Percentiles rank a stretch among this genome's conserved stretches.
phyloP scores from a whole-genome alignment of 371 early-diverging fungal genomes.

The Rhizomucor pusillus region DNA sequence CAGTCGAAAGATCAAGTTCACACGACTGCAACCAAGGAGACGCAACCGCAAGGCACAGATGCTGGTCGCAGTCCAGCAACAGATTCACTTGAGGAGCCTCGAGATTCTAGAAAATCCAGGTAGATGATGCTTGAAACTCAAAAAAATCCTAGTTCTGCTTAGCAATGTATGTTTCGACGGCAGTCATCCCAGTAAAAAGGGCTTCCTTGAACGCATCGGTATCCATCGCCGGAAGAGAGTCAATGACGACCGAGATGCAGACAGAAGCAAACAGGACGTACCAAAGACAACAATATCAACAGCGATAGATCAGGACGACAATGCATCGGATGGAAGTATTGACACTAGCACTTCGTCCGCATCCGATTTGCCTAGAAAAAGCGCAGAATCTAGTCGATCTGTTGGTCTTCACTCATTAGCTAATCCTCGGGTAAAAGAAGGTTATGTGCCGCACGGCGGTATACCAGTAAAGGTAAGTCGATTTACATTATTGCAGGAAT shows the following conservation, averaged over 20 bases:
- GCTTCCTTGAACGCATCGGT: constrained; percentile 13
- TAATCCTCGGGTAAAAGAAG: constrained; percentile 1
- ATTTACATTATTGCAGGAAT: no score
- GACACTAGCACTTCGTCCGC: constrained; percentile 5
- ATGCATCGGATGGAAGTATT: constrained; percentile 5
- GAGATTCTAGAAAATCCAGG: no score
- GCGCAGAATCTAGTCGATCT: constrained; percentile 11
- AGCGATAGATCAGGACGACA: constrained; percentile 2
- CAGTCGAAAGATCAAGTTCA: no score
- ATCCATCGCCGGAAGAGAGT: constrained; percentile 6
- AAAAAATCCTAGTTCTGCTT: no score
- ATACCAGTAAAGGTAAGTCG: constrained; percentile 12
- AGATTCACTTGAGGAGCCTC: no score
- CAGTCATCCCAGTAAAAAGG: constrained; percentile 4
- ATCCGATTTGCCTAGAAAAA: constrained; percentile 5
- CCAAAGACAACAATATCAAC: background rate
- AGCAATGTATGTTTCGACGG: no score
- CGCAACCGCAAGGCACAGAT: no score
- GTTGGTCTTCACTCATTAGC: background rate
- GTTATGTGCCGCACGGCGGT: constrained; percentile 5
- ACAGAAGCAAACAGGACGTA: background rate
- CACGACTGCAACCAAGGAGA: no score
- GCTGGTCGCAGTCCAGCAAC: no score
- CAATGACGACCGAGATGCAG: constrained; percentile 1
- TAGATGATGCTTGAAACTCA: no score